Evolutionary conservation across 129 eudicot species (phyloP).

Genomic region (Chrysanthemum makinoi): DNA sequence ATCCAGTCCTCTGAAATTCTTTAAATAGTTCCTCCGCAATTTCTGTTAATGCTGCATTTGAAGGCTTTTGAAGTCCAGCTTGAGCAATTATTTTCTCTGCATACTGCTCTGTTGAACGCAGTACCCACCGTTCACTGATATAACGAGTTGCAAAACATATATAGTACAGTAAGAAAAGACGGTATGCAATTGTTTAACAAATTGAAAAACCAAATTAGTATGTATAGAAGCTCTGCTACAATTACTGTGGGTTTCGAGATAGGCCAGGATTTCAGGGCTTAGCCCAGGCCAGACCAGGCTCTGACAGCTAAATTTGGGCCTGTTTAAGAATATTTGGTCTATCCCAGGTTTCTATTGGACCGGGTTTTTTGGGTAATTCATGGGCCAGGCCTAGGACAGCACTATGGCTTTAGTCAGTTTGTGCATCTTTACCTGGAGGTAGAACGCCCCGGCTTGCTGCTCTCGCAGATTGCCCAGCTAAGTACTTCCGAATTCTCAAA

Average conservation of each 20-base stretch:
- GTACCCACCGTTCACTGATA: constrained; percentile 83
- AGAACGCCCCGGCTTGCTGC: constrained; percentile 94
- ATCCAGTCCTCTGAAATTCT: constrained; percentile 72
- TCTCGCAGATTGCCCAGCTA: constrained; percentile 78
- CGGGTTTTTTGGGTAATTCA: no score
- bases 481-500: constrained; percentile 66
- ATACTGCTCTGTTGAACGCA: constrained; percentile 78
- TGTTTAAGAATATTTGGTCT: no score
- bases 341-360: no score
- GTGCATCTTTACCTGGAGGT: constrained; percentile 41
- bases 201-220: background rate
- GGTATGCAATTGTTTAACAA: background rate
- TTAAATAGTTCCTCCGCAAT: constrained; percentile 71
- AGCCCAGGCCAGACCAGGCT: no score
- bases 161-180: background rate
- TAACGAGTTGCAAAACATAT: constrained; percentile 1
- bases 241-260: no score
- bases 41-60: constrained; percentile 51
- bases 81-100: constrained; percentile 64
- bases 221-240: no score
- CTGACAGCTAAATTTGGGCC: no score
- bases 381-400: no score
- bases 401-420: no score
- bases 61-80: constrained; percentile 75
- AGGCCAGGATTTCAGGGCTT: no score